Evolutionary conservation across 2,329 filamentous ascomycete species (phyloP), one percentile per base, ranked within the genome.

Genomic region (Penicillium brevicompactum): DNA sequence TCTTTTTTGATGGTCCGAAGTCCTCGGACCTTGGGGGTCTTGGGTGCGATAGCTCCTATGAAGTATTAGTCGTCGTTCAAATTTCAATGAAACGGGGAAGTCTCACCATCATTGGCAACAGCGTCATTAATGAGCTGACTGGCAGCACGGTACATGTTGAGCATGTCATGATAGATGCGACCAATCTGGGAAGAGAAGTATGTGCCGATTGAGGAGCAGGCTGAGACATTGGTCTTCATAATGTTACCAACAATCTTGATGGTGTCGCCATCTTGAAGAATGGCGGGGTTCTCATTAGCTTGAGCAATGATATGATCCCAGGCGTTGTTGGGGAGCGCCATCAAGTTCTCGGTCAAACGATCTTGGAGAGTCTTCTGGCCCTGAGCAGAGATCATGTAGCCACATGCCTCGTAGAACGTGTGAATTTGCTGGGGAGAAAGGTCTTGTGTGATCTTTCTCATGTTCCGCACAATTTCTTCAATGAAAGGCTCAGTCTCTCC

Each of bases 151-250:
- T 97, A 99, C 95, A 99, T 99, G 68, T 94, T 93, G 54, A 99
- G 81, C 93, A 99, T 97, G 72, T 99, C 94, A 64, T 95, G 87
- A 75, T 97, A 99, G 65, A 99, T 97, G 54, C 92, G 89, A 40
- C 93, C 94, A 66, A 99, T 96, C 73, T 99, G 94, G 11, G 94
- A 93, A 70, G 96, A 97, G 76, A 99, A 99, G 77, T 97, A 99
- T 49, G 91, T 87, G 32, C 95, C 94, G 55, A 99, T 94, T 0
- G 94, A 97, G 34, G 90, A 91, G 75, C 94, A 99, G 34, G 94
- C 94, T n/a, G 95, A 93, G 4, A 99, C 94, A 67, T 99, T 99
- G 1, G 94, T 99, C 84, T 99, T 99, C 94, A 99, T 99, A 72
- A 99, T 97, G 77, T 99, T 99, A 63, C 94, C 94, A 60, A 99